These are phyloP conservation scores for Podaxis sp. DNA, from an alignment of 768 basidiomycete species.

Conservation along the genomic window DNA sequence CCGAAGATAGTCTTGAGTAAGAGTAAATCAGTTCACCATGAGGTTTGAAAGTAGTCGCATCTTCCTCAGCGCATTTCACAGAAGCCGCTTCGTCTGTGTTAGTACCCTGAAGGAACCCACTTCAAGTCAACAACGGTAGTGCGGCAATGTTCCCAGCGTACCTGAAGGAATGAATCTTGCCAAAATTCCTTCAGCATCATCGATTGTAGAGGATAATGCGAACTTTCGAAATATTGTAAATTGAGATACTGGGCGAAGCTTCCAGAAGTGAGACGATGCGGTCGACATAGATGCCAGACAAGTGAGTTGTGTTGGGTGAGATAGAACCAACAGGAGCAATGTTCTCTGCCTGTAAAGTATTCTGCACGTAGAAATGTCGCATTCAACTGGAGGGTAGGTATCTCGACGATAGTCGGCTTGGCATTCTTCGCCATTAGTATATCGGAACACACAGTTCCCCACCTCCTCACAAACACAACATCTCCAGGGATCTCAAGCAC, in stretches of 20 bases:
- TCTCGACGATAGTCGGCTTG: constrained; percentile 88
- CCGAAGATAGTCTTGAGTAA: constrained; percentile 62
- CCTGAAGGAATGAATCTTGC: constrained; percentile 77
- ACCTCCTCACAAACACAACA: constrained; percentile 80
- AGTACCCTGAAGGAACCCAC: constrained; percentile 53
- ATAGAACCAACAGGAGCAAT: constrained; percentile 80
- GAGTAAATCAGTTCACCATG: constrained; percentile 72
- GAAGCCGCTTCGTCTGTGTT: constrained; percentile 69
- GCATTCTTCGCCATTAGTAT: constrained; percentile 93
- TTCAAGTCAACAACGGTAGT: not conserved
- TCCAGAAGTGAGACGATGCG: constrained; percentile 90
- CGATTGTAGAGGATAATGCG: constrained; percentile 64
- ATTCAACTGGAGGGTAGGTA: constrained; percentile 21
- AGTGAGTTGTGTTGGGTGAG: constrained; percentile 78
- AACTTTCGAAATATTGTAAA: constrained; percentile 66
- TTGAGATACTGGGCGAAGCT: constrained; percentile 76
- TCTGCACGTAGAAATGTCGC: not conserved
- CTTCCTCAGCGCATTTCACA: constrained; percentile 66
- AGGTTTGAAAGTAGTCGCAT: constrained; percentile 75
- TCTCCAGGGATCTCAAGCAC: constrained; percentile 82
- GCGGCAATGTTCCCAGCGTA: constrained; percentile 24
- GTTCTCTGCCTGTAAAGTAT: constrained; percentile 68
- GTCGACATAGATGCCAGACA: constrained; percentile 86
- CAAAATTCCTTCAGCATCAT: constrained; percentile 82
- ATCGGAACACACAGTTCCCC: constrained; percentile 92